Conservation (phyloP, 768 basidiomycete genomes). For the Xanthoconium stramineum region DNA sequence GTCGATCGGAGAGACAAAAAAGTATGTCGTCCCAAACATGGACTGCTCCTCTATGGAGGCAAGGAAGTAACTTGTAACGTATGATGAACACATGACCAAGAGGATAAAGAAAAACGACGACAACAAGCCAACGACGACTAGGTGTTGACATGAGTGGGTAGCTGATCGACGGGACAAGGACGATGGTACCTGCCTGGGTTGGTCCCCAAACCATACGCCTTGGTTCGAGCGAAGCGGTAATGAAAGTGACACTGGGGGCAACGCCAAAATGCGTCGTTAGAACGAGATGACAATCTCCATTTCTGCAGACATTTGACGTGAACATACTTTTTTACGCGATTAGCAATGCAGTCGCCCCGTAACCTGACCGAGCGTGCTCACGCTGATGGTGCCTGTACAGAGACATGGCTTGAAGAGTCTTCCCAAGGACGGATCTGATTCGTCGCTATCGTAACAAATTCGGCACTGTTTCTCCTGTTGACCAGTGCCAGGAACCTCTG, state of each 20-base stretch:
- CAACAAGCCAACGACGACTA: slow-evolving; percentile 63
- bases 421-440: slow-evolving; percentile 60
- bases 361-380: slow-evolving; percentile 27
- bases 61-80: slow-evolving; percentile 65
- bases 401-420: slow-evolving; percentile 73
- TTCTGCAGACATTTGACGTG: slow-evolving; percentile 75
- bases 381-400: slow-evolving; percentile 73
- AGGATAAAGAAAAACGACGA: slow-evolving; percentile 61
- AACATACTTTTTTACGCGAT: slow-evolving; percentile 52
- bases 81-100: slow-evolving; percentile 67
- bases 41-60: slow-evolving; percentile 55
- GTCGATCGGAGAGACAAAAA: slow-evolving; percentile 51
- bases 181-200: slow-evolving; percentile 54
- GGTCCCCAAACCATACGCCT: slow-evolving; percentile 67
- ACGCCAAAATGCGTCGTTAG: slow-evolving; percentile 68
- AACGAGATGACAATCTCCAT: slow-evolving; percentile 65
- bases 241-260: slow-evolving; percentile 80
- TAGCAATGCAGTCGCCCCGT: slow-evolving; percentile 10
- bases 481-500: slow-evolving; percentile 13
- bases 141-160: slow-evolving; percentile 11
- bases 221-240: slow-evolving; percentile 74
- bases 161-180: slow-evolving; percentile 1
- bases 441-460: slow-evolving; percentile 74
- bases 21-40: slow-evolving; percentile 34
- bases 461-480: slow-evolving; percentile 68